These are phyloP conservation scores for Phialophora chinensis DNA, from an alignment of 2,329 filamentous ascomycete genomes.

Conservation along the genomic window DNA sequence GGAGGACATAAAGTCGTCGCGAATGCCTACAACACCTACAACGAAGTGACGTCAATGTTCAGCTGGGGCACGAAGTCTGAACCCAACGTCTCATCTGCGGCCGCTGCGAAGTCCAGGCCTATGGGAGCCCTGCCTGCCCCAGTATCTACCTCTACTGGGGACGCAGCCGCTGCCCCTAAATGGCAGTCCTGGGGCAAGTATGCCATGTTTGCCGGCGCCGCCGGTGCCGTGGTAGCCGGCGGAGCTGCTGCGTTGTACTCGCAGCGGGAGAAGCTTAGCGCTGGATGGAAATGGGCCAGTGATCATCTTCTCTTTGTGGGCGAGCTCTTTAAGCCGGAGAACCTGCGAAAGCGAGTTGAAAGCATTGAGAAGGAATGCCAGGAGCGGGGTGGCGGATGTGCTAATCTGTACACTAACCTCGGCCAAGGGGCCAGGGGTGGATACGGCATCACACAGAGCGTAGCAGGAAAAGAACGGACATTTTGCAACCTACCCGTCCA, in stretches of 20 bases:
- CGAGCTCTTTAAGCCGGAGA: conserved; percentile 81
- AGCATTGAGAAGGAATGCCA: conserved; percentile 66
- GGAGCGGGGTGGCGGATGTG: conserved; percentile 57
- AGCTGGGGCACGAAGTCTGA: conserved; percentile 58
- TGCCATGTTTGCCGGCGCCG: conserved; percentile 82
- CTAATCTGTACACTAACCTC: conserved; percentile 85
- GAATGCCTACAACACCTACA: conserved; percentile 72
- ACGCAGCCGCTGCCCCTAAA: conserved; percentile 54
- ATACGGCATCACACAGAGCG: conserved; percentile 56
- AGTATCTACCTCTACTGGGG: conserved; percentile 42
- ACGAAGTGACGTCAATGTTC: conserved; percentile 65
- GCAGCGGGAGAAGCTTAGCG: conserved; percentile 78
- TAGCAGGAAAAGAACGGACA: conserved; percentile 69
- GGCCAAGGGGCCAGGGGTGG: conserved; percentile 66
- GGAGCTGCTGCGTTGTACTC: conserved; percentile 85
- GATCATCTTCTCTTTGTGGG: conserved; percentile 94
- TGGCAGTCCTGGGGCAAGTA: conserved; percentile 87
- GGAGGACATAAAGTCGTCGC: conserved; percentile 78
- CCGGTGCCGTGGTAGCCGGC: conserved; percentile 78
- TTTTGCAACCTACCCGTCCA: conserved; percentile 78
- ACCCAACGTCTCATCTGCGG: conserved; percentile 23
- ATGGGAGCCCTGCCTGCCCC: conserved; percentile 44
- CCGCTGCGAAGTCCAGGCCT: conserved; percentile 31
- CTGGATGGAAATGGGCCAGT: conserved; percentile 80
- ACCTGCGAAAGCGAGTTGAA: conserved; percentile 76